A percentile compares a stretch with the other conserved stretches of the same genome.
Conservation (phyloP, 2,329 filamentous ascomycete species). For the Fusarium veterinarium region DNA sequence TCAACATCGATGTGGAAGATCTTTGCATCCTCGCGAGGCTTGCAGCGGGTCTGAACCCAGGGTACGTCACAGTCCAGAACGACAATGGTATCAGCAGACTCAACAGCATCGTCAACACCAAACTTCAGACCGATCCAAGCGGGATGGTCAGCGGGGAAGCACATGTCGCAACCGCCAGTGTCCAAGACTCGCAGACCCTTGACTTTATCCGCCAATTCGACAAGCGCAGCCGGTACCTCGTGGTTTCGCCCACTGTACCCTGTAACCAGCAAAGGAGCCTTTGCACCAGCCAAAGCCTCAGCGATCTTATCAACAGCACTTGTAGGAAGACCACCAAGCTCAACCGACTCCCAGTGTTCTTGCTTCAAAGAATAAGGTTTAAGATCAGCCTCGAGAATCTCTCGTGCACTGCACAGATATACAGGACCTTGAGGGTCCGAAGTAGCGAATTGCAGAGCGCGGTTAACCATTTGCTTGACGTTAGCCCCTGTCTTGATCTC, state of each 20-base stretch:
- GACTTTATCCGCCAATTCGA: conserved; percentile 74
- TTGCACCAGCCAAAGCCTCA: conserved; percentile 70
- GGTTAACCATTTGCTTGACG: conserved; percentile 89
- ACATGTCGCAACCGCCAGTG: conserved; percentile 83
- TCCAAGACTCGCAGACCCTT: conserved; percentile 79
- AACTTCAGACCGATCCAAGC: conserved; percentile 78
- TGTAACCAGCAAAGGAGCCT: conserved; percentile 75
- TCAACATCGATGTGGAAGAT: conserved; percentile 75
- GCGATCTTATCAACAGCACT: conserved; percentile 69
- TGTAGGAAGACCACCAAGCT: conserved; percentile 69
- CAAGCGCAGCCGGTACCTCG: conserved; percentile 68
- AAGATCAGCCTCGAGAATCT: conserved; percentile 89
- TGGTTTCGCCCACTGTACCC: conserved; percentile 80
- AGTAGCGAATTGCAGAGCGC: conserved; percentile 83
- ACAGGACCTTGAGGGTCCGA: conserved; percentile 83
- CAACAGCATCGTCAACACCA: conserved; percentile 78
- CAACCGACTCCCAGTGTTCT: conserved; percentile 75
- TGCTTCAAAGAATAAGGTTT: conserved; percentile 77
- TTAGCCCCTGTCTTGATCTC: conserved; percentile 89
- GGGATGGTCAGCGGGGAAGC: conserved; percentile 78
- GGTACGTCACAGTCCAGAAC: conserved; percentile 92
- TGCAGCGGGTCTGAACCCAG: conserved; percentile 85
- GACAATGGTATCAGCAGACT: conserved; percentile 83
- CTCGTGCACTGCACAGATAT: conserved; percentile 81
- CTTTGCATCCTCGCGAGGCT: conserved; percentile 62